Percentiles rank a stretch among this genome's conserved stretches.
Conservation (phyloP, 805 yeast species). For the Hanseniaspora occidentalis region DNA sequence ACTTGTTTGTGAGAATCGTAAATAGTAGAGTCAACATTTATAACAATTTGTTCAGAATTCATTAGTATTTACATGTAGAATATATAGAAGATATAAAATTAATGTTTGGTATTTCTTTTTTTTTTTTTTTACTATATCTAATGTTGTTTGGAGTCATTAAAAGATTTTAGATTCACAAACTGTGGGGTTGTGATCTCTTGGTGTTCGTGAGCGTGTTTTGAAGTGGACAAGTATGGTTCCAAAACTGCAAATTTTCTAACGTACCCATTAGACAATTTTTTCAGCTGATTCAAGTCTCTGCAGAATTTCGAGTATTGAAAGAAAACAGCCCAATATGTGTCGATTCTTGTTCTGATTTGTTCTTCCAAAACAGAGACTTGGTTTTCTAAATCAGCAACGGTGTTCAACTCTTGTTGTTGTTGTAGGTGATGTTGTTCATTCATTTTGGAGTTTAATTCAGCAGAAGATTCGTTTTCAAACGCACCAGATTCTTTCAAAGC, state of each 20-base stretch:
- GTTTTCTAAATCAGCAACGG: background rate
- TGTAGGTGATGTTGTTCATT: conserved; percentile 9
- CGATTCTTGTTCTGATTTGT: conserved; percentile 32
- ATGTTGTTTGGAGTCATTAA: background rate
- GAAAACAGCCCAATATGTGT: conserved; percentile 42
- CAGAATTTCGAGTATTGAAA: conserved; percentile 36
- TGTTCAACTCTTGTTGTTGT: conserved; percentile 4
- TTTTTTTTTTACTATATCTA: too few species aligned
- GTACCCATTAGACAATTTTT: background rate
- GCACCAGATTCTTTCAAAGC: conserved; percentile 29
- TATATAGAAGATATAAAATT: too few species aligned
- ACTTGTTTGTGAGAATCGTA: too few species aligned
- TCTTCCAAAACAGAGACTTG: conserved; percentile 1
- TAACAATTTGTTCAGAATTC: too few species aligned
- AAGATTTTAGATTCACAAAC: background rate
- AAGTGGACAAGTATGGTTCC: background rate
- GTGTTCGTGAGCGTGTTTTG: background rate
- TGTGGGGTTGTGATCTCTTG: background rate
- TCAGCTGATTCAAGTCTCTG: conserved; percentile 30
- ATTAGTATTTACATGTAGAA: too few species aligned
- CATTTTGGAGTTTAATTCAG: conserved; percentile 5
- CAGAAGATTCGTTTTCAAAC: conserved; percentile 14
- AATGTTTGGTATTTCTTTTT: too few species aligned
- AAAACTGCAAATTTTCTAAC: background rate
- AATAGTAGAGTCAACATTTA: too few species aligned